Percentiles rank a stretch among this genome's conserved stretches.
Conservation (phyloP, 2,329 filamentous ascomycete genomes). For the Fusarium praegraminearum region DNA sequence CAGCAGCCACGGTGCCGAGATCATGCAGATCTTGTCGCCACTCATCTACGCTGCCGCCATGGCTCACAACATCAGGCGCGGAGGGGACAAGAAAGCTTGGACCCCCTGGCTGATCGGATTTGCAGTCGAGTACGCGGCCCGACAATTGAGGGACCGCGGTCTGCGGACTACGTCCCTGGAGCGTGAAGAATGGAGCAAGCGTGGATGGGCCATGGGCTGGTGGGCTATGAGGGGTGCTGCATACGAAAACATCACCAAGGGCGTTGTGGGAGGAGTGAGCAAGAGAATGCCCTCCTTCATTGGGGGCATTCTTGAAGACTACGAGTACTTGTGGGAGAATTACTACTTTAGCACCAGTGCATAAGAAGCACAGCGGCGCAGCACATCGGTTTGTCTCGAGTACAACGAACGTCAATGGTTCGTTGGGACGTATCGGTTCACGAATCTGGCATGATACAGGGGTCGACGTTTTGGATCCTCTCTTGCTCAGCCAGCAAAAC, state of each 20-base stretch:
- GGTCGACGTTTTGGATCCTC: conserved; percentile 6
- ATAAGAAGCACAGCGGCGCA: conserved; percentile 20
- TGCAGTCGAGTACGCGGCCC: conserved; percentile 85
- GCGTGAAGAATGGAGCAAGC: conserved; percentile 86
- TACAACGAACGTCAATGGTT: conserved; percentile 16
- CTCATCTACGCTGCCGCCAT: conserved; percentile 88
- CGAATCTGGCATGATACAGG: conserved; percentile 16
- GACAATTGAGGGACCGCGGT: conserved; percentile 82
- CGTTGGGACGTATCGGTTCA: conserved; percentile 13
- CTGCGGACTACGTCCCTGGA: conserved; percentile 88
- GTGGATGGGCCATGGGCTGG: conserved; percentile 93
- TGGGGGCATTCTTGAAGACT: conserved; percentile 90
- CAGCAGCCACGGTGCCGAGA: conserved; percentile 79
- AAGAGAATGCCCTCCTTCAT: conserved; percentile 84
- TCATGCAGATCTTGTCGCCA: conserved; percentile 91
- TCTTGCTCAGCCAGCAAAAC: conserved; percentile 1
- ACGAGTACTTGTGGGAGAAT: conserved; percentile 97
- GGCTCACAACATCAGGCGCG: conserved; percentile 65
- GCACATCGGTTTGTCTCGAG: conserved; percentile 11
- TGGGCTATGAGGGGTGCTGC: conserved; percentile 98
- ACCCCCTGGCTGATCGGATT: conserved; percentile 90
- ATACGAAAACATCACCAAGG: conserved; percentile 90
- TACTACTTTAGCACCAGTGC: conserved; percentile 85
- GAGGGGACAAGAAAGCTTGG: conserved; percentile 81
- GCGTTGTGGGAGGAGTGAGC: conserved; percentile 77